A percentile compares a stretch with the other conserved stretches of the same genome.
These are phyloP conservation scores for Arthroderma uncinatum DNA, from an alignment of 2,329 filamentous ascomycete species.

Conservation along the genomic window DNA sequence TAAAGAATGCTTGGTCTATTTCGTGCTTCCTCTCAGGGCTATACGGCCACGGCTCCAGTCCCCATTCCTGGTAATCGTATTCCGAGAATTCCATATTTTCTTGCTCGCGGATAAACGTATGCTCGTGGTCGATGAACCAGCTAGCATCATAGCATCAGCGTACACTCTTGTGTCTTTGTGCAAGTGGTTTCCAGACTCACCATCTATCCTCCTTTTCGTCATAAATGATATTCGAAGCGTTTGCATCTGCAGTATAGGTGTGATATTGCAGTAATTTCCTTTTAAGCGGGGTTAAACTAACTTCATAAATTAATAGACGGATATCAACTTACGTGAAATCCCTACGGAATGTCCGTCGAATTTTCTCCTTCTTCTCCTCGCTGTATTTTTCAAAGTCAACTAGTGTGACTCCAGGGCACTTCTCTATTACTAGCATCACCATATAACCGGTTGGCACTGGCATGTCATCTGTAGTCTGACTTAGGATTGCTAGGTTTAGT, in stretches of 20 bases:
- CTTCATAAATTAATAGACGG: not conserved
- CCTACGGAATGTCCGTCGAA: conserved; percentile 5
- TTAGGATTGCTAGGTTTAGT: not conserved
- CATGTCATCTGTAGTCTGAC: not conserved
- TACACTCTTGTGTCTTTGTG: not conserved
- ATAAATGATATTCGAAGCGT: conserved; percentile 3
- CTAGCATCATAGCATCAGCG: not conserved
- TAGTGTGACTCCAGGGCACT: conserved; percentile 8
- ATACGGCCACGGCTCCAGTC: too few species aligned
- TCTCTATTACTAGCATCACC: conserved; percentile 10
- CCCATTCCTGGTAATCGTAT: too few species aligned
- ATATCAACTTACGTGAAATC: conserved; percentile 6
- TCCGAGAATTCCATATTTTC: too few species aligned
- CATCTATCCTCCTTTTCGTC: conserved; percentile 8
- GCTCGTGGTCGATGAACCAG: not conserved
- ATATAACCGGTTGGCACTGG: conserved; percentile 10
- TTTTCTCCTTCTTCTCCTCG: conserved; percentile 2
- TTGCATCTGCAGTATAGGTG: not conserved
- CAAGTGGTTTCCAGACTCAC: not conserved
- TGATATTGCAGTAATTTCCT: not conserved
- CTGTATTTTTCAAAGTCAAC: not conserved
- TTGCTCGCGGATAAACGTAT: not conserved
- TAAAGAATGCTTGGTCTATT: too few species aligned
- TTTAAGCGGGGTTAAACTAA: not conserved
- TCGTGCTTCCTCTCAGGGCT: too few species aligned